These are phyloP conservation scores for Scleroderma citrinum DNA, from an alignment of 768 basidiomycete genomes.

Conservation along the genomic window DNA sequence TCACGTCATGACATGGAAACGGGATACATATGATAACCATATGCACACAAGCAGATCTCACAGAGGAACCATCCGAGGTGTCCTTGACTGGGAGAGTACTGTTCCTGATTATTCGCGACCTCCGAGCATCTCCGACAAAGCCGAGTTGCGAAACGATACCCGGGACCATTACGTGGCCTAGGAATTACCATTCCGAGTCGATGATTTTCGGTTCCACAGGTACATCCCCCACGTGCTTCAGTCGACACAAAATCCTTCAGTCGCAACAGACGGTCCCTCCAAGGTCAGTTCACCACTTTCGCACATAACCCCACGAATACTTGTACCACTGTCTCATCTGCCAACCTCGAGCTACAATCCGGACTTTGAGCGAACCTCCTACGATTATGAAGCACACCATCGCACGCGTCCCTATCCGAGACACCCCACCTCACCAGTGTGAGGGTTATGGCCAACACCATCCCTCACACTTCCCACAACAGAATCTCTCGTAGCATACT, in stretches of 20 bases:
- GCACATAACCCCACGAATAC: slow-evolving; percentile 5
- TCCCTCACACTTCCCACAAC: no score
- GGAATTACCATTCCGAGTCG: slow-evolving; percentile 82
- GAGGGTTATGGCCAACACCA: no score
- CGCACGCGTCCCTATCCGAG: neutral
- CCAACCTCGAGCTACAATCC: slow-evolving; percentile 20
- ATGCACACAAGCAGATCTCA: slow-evolving; percentile 76
- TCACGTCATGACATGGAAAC: no score
- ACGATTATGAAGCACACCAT: slow-evolving; percentile 1
- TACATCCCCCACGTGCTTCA: slow-evolving; percentile 83
- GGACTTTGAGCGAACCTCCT: no score
- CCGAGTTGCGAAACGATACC: slow-evolving; percentile 77
- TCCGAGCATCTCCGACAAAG: slow-evolving; percentile 35
- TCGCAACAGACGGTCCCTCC: slow-evolving; percentile 7
- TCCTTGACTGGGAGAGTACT: slow-evolving; percentile 66
- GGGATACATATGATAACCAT: no score
- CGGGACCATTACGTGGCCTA: slow-evolving; percentile 78
- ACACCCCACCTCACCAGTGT: slow-evolving; percentile 35
- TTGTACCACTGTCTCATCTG: slow-evolving; percentile 10
- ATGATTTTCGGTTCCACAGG: slow-evolving; percentile 68
- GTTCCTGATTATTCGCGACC: slow-evolving; percentile 42
- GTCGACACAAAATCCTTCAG: neutral
- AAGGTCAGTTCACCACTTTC: slow-evolving; percentile 5
- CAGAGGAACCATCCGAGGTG: slow-evolving; percentile 58
- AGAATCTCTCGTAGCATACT: no score